Percentiles rank a stretch among this genome's conserved stretches.
These are phyloP conservation scores for Termitomyces sp. DNA, from an alignment of 768 basidiomycete genomes.

Conservation along the genomic window DNA sequence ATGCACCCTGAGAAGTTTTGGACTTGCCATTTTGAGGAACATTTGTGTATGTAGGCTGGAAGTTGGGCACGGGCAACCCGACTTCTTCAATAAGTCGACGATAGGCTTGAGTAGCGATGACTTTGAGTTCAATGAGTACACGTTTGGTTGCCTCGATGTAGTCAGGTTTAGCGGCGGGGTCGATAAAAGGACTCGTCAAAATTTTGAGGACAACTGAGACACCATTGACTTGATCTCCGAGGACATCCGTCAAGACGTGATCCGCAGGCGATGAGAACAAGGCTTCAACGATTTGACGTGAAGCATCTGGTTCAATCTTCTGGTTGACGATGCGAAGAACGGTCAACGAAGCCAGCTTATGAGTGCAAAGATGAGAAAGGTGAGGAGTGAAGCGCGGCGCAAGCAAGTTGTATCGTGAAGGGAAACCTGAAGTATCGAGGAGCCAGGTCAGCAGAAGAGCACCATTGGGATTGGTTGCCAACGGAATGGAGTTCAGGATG, in stretches of 20 bases:
- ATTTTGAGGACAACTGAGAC: slow-evolving; percentile 93
- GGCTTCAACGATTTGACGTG: slow-evolving; percentile 81
- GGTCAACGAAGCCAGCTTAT: slow-evolving; percentile 94
- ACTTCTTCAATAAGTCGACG: slow-evolving; percentile 93
- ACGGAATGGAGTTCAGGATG: slow-evolving; percentile 94
- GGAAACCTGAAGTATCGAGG: slow-evolving; percentile 91
- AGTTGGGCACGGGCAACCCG: slow-evolving; percentile 85
- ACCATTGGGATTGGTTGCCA: slow-evolving; percentile 97
- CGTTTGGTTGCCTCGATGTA: slow-evolving; percentile 88
- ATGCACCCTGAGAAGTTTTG: slow-evolving; percentile 54
- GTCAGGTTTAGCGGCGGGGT: slow-evolving; percentile 60
- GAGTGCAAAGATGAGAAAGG: slow-evolving; percentile 94
- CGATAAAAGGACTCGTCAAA: slow-evolving; percentile 82
- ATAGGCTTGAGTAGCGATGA: slow-evolving; percentile 93
- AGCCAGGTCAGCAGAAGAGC: slow-evolving; percentile 96
- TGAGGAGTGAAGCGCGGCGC: slow-evolving; percentile 97
- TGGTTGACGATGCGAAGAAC: slow-evolving; percentile 97
- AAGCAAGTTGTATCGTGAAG: slow-evolving; percentile 90
- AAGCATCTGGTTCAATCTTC: slow-evolving; percentile 88
- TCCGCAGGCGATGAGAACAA: slow-evolving; percentile 89
- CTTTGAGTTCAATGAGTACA: slow-evolving; percentile 88
- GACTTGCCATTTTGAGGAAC: slow-evolving; percentile 62
- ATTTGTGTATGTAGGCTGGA: slow-evolving; percentile 76
- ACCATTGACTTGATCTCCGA: slow-evolving; percentile 96
- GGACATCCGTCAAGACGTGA: slow-evolving; percentile 88